Base-by-base conservation (phyloP, 768 basidiomycete species). In the Pisolithus sp. region DNA sequence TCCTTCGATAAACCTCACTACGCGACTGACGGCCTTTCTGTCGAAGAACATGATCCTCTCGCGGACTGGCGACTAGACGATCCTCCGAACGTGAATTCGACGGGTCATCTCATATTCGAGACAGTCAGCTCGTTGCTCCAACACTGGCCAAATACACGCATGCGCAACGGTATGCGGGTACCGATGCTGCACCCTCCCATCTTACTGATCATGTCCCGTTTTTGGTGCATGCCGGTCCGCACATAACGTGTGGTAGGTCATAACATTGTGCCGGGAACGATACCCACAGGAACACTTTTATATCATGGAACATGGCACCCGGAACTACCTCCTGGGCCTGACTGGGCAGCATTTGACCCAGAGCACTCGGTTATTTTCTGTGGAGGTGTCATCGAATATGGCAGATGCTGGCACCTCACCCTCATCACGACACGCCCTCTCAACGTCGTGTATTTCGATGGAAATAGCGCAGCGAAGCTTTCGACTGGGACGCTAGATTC, bases 81-180 rank as follows among this genome's bases (percentile, higher is more conserved):
- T 4, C 34, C 48, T 1, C 69, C 69, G 1, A 52, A 56, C 28
- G 52, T 57, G 7, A 62, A 64, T 51, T 53, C 55, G 13, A 72
- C 72, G 1, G 63, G 58, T n/a, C n/a, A n/a, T n/a, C n/a, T n/a
- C n/a, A n/a, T n/a, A n/a, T n/a, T n/a, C n/a, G n/a, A n/a, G n/a
- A n/a, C n/a, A n/a, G n/a, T n/a, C n/a, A n/a, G n/a, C n/a, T n/a
- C n/a, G n/a, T n/a, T n/a, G n/a, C n/a, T n/a, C n/a, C 73, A 75
- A 43, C 73, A 70, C 51, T 75, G 75, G 75, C 70, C 73, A 12
- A 74, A 75, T 48, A 74, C 75, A 0, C 70, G 73, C 3, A 74
- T 76, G 61, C 66, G 75, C 30, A 30, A 30, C 9, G 30, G 30
- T 30, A 30, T 9, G 30, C 30, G 34, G 20, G n/a, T 30, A 5